Evolutionary conservation across 2,329 filamentous ascomycete species (phyloP), one percentile per base, ranked within the genome.

Genomic region (Trichoderma citrinoviride): DNA sequence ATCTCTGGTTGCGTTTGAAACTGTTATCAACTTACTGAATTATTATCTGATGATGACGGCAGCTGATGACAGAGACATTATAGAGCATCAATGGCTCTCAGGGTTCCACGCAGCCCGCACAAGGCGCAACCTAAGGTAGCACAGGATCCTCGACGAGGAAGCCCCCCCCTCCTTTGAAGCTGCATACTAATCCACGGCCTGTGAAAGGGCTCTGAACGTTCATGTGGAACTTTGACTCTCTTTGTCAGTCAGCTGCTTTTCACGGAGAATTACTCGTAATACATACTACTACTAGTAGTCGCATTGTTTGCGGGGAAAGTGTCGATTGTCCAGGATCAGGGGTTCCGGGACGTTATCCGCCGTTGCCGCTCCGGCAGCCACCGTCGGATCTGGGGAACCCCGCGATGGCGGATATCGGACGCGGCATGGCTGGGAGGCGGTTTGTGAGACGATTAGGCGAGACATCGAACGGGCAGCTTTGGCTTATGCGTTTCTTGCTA

Each of bases 321-420:
- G 10, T 19, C 14, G 27, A 25, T 21, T 41, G 50, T 46, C 47
- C 58, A 33, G 21, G 4, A 12, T 56, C 5, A 49, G 19, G 52
- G 19, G 17, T 17, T 23, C 41, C n/a, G 40, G 58, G 60, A 62
- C 46, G 27, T 21, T 54, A 54, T 54, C 60, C 60, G 60, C 46
- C 60, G n/a, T n/a, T n/a, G n/a, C n/a, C n/a, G n/a, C n/a, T n/a
- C 10, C 25, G 54, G 49, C 60, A 52, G 57, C 60, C 40, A 62
- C 60, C 19, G 53, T 54, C 60, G 60, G 60, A 37, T 62, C 40
- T 14, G 27, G 60, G 58, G 49, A 33, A 53, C 49, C 60, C 49
- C 49, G 40, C 49, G 25, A 33, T n/a, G 49, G 60, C 60, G 60
- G 60, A 54, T 62, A 37, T 27, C 10, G 49, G 25, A 53, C 56